Evolutionary conservation across 768 basidiomycete species (phyloP).

Genomic region (Serendipita sp.): DNA sequence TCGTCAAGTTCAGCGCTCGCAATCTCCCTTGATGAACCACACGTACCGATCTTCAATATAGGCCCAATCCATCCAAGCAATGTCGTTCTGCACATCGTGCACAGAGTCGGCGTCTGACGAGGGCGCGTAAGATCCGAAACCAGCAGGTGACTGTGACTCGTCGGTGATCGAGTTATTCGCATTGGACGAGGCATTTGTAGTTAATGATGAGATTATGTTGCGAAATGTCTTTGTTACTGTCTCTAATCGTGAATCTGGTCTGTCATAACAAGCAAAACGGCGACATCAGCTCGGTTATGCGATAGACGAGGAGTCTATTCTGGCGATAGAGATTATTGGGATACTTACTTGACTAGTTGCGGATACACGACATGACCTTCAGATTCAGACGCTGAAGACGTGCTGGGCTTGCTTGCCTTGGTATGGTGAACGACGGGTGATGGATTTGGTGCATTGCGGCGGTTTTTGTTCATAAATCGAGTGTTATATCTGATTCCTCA

Average conservation of each 20-base stretch:
- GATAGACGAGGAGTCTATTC: neutral
- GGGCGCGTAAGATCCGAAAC: neutral
- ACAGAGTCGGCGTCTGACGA: neutral
- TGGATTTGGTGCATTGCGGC: neutral
- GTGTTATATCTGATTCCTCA: neutral
- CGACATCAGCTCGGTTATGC: neutral
- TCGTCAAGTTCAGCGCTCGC: too few relatives aligned
- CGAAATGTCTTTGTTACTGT: neutral
- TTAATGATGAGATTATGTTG: too few relatives aligned
- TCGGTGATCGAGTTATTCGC: neutral
- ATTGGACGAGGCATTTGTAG: too few relatives aligned
- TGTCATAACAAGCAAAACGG: neutral
- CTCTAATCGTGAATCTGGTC: neutral
- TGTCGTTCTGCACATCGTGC: neutral
- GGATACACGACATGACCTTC: neutral
- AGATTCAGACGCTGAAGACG: neutral
- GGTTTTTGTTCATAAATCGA: slow-evolving; percentile 1
- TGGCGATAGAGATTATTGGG: too few relatives aligned
- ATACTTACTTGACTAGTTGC: neutral
- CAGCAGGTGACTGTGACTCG: neutral
- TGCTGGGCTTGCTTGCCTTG: neutral
- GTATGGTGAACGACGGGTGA: neutral
- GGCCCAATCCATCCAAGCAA: neutral
- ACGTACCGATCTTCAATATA: neutral
- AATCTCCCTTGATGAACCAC: neutral